Percentiles rank a stretch among this genome's conserved stretches.
phyloP scores from a whole-genome alignment of 345 rosid species.

The Syzygium oleosum region DNA sequence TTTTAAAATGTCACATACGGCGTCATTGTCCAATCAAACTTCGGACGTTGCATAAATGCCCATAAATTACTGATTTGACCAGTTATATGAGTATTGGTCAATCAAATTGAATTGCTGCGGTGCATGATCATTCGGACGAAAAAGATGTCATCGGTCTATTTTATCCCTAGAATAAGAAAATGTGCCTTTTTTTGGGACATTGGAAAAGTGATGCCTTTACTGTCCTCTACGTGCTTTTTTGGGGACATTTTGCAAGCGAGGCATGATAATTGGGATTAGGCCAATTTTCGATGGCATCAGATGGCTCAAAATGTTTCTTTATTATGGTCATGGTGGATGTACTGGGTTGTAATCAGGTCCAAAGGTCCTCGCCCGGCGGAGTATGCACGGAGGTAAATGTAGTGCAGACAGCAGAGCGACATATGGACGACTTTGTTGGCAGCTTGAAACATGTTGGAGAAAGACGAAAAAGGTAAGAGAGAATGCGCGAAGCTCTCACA shows the following conservation, averaged over 20 bases:
- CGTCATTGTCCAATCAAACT: not conserved
- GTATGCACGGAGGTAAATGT: not conserved
- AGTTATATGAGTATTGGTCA: not conserved
- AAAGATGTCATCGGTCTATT: fast-evolving
- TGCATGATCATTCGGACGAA: not conserved
- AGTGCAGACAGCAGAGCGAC: too few species aligned
- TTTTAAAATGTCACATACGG: not conserved
- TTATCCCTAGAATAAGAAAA: not conserved
- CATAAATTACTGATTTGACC: not conserved
- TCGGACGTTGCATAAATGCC: not conserved
- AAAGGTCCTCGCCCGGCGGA: not conserved
- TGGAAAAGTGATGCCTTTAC: not conserved
- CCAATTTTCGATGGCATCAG: not conserved
- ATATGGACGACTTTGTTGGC: not conserved
- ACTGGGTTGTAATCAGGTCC: not conserved
- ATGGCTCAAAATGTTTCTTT: not conserved
- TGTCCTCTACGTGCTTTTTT: not conserved
- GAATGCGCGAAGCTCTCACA: not conserved
- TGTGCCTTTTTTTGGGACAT: not conserved
- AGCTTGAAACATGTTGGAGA: not conserved
- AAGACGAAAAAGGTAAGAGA: not conserved
- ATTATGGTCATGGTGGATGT: not conserved
- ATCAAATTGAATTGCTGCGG: not conserved
- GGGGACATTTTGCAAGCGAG: not conserved
- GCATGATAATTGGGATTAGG: not conserved